Conservation (phyloP, 345 rosid genomes). For the Zanthoxylum bungeanum region DNA sequence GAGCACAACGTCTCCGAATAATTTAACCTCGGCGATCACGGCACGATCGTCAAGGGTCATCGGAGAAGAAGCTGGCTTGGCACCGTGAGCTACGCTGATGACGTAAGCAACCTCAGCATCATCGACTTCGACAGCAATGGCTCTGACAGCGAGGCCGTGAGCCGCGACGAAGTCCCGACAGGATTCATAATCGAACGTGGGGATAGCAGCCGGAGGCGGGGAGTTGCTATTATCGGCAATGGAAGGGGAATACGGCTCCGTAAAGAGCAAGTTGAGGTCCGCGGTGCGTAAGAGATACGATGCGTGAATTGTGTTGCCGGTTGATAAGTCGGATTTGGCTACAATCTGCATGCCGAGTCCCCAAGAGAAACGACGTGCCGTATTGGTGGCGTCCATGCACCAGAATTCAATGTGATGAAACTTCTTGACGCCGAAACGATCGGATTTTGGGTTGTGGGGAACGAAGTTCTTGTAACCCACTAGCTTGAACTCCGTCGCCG, state of each 20-base stretch:
- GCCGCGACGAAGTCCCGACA: conserved; percentile 52
- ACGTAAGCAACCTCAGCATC: conserved; percentile 59
- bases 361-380: conserved; percentile 81
- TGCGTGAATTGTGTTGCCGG: conserved; percentile 77
- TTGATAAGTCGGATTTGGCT: conserved; percentile 88
- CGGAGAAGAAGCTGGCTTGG: conserved; percentile 54
- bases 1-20: conserved; percentile 81
- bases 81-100: conserved; percentile 55
- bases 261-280: conserved; percentile 69
- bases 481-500: too few relatives aligned
- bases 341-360: conserved; percentile 80
- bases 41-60: conserved; percentile 36
- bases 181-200: conserved; percentile 36
- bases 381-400: conserved; percentile 81
- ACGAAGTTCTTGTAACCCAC: conserved; percentile 64
- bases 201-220: conserved; percentile 49
- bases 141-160: conserved; percentile 71
- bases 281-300: conserved; percentile 83
- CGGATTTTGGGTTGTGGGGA: conserved; percentile 63
- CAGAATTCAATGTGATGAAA: conserved; percentile 94
- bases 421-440: conserved; percentile 59
- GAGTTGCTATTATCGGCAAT: conserved; percentile 32
- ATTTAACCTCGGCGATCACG: conserved; percentile 61
- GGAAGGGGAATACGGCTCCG: conserved; percentile 75
- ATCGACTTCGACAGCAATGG: conserved; percentile 66